These are phyloP conservation scores for Phytophthora europaea DNA, from an alignment of 352 stramenopile species.

Conservation along the genomic window DNA sequence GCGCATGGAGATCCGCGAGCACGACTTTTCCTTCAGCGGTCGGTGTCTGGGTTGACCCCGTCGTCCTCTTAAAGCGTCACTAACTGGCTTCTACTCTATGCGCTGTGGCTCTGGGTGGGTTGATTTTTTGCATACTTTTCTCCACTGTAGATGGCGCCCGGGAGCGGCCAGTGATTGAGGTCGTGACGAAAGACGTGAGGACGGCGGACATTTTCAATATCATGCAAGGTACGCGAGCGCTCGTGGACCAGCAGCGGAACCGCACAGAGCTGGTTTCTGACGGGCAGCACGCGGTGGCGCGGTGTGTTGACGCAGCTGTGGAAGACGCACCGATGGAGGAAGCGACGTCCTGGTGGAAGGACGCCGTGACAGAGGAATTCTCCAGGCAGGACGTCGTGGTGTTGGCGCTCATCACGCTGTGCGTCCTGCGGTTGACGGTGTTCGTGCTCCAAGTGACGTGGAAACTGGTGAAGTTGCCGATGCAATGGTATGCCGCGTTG, in stretches of 20 bases:
- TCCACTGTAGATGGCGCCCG: conserved; percentile 43
- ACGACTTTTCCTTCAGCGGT: conserved; percentile 80
- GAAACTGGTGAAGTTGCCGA: conserved; percentile 36
- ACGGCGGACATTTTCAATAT: conserved; percentile 62
- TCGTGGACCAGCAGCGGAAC: background rate
- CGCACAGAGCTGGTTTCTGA: conserved; percentile 24
- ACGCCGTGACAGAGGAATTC: conserved; percentile 46
- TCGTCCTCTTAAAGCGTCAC: conserved; percentile 16
- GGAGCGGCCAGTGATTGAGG: conserved; percentile 55
- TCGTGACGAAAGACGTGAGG: conserved; percentile 61
- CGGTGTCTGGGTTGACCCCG: conserved; percentile 22
- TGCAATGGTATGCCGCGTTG: conserved; percentile 34
- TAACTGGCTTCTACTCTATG: conserved; percentile 27
- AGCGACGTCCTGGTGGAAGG: conserved; percentile 47
- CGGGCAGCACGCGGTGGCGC: conserved; percentile 19
- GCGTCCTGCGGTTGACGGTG: conserved; percentile 35
- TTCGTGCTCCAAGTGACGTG: conserved; percentile 40
- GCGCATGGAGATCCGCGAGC: conserved; percentile 67
- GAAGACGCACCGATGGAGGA: conserved; percentile 13
- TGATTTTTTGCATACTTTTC: conserved; percentile 27
- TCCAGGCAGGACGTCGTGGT: conserved; percentile 59
- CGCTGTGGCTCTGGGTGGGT: conserved; percentile 8
- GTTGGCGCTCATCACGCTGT: conserved; percentile 50
- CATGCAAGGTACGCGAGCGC: conserved; percentile 51
- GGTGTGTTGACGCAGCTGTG: conserved; percentile 37